These are phyloP conservation scores for Carpinus viminea DNA, from an alignment of 306 rosid species.

Conservation along the genomic window DNA sequence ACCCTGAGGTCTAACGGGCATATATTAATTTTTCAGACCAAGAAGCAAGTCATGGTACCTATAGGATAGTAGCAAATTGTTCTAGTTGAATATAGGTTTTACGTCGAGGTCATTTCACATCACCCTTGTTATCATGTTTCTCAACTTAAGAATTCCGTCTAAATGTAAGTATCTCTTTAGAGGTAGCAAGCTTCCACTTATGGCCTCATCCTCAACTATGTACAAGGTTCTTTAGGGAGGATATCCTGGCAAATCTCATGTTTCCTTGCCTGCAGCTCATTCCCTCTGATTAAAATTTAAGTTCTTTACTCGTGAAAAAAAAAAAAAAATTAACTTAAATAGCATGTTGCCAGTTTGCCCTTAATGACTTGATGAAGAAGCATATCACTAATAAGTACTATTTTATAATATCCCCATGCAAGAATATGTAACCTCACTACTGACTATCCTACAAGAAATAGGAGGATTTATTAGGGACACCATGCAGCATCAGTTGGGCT, in stretches of 20 bases:
- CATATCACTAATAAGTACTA: not conserved
- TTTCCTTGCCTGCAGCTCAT: not conserved
- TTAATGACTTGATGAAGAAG: not conserved
- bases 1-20: not conserved
- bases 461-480: not conserved
- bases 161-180: not conserved
- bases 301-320: no score
- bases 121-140: not conserved
- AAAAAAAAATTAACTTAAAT: not conserved
- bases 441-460: not conserved
- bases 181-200: not conserved
- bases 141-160: not conserved
- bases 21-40: not conserved
- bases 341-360: not conserved
- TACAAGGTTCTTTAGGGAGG: not conserved
- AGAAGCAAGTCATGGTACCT: not conserved
- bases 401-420: not conserved
- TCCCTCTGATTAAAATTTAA: not conserved
- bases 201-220: not conserved
- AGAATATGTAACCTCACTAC: not conserved
- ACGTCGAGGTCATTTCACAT: not conserved
- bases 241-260: not conserved
- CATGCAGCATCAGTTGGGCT: not conserved
- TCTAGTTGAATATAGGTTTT: not conserved
- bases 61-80: not conserved